Evolutionary conservation across 2,329 filamentous ascomycete genomes (phyloP), one percentile per base, ranked within the genome.

Genomic region (Drechslera avenae): DNA sequence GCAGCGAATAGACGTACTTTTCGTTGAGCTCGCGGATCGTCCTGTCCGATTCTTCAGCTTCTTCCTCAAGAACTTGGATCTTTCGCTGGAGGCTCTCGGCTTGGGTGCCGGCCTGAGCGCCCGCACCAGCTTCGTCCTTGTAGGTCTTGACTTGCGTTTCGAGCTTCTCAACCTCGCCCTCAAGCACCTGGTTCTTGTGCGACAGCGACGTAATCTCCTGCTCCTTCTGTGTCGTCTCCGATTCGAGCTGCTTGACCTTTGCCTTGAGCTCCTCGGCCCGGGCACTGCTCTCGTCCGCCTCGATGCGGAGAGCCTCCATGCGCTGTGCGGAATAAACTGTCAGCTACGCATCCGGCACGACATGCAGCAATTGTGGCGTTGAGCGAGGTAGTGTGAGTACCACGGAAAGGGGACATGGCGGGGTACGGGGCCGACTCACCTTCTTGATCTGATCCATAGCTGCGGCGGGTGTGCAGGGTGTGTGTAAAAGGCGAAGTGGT

Each of bases 11-110:
- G 8, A 81, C 90, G 73, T 87, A 99, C 94, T 97, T 97, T 81
- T 99, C 94, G 79, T 96, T 97, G 72, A 91, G 89, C 81, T 97
- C 94, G 74, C 93, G 89, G 74, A 97, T 83, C 62, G 90, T 95
- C 87, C 92, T 94, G 79, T 97, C 94, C 66, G 91, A 91, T 76
- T 93, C 86, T 81, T 99, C 94, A 66, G 91, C 91, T 82, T 99
- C 94, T 80, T 97, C 93, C 82, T 99, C 94, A 66, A 99, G 87
- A 64, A 99, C 83, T 81, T 97, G 91, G 74, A 97, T 83, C 81
- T 91, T 90, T 79, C 94, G 86, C 81, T 91, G 88, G 64, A 99
- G 83, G 68, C 88, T 85, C 81, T 99, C 94, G 78, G 93, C 94
- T 79, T 96, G 90, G 73, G 87, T 90, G 73, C 90, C 88, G 74